These are phyloP conservation scores for Phytomonas francai DNA, from an alignment of 208 protist species.

Conservation along the genomic window DNA sequence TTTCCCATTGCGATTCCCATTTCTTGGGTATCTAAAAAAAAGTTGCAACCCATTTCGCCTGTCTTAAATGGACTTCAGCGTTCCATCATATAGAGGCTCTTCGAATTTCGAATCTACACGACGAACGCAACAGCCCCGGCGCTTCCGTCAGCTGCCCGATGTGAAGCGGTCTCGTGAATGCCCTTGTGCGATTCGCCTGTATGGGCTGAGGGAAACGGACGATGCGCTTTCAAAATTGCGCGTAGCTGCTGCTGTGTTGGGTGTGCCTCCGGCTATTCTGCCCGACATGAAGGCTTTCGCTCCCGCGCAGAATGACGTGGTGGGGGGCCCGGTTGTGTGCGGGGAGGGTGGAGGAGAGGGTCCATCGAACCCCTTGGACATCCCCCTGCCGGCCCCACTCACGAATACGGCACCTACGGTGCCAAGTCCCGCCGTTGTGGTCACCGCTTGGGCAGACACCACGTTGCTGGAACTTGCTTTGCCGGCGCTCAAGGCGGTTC, in stretches of 20 bases:
- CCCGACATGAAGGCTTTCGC: conserved; percentile 10
- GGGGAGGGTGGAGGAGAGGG: conserved; percentile 1
- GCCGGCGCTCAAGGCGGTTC: conserved; percentile 22
- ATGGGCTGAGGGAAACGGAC: conserved; percentile 13
- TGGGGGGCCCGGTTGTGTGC: conserved; percentile 18
- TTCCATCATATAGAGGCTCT: background rate
- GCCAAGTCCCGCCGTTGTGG: conserved; percentile 20
- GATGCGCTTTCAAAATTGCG: conserved; percentile 7
- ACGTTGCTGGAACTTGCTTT: conserved; percentile 35
- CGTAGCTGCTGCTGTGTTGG: conserved; percentile 16
- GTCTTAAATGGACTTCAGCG: background rate
- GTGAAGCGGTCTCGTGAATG: conserved; percentile 30
- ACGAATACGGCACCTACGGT: background rate
- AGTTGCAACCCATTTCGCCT: background rate
- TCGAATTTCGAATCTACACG: background rate
- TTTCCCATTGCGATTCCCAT: background rate
- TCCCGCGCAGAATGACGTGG: conserved; percentile 23
- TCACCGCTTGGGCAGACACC: conserved; percentile 53
- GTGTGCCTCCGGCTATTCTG: conserved; percentile 15
- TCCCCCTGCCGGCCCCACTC: background rate
- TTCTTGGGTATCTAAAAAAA: background rate
- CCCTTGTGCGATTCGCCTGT: conserved; percentile 39
- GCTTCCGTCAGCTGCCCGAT: conserved; percentile 5
- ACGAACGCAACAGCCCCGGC: background rate
- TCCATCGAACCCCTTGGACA: background rate